Evolutionary conservation across 2,329 filamentous ascomycete species (phyloP).

Genomic region (Pseudovirgaria hyperparasitica): DNA sequence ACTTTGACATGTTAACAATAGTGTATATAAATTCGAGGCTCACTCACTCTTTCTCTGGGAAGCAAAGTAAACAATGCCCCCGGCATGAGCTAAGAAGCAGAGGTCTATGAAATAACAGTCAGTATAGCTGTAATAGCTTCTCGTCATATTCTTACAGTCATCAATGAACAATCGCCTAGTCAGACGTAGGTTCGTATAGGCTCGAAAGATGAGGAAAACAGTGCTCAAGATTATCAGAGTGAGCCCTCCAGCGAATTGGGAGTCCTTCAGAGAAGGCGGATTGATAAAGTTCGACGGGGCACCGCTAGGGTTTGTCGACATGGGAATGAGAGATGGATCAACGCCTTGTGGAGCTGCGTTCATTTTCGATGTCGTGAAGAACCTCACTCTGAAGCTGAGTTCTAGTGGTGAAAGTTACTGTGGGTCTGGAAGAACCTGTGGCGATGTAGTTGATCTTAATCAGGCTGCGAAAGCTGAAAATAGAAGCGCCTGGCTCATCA

Average conservation of each 20-base stretch:
- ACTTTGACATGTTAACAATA: background rate
- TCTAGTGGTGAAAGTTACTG: too few relatives aligned
- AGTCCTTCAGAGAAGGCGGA: constrained; percentile 1
- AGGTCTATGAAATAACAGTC: constrained; percentile 1
- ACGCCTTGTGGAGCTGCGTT: too few relatives aligned
- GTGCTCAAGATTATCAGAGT: constrained; percentile 3
- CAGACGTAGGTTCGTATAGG: constrained; percentile 2
- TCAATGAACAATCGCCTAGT: constrained; percentile 2
- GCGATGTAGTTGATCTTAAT: too few relatives aligned
- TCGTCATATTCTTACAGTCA: constrained; percentile 3
- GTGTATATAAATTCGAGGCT: background rate
- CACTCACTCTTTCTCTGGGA: constrained; percentile 1
- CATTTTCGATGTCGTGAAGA: too few relatives aligned
- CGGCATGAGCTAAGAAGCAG: constrained; percentile 4
- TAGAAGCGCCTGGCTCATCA: too few relatives aligned
- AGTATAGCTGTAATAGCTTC: background rate
- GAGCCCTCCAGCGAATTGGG: constrained; percentile 1
- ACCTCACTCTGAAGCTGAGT: too few relatives aligned
- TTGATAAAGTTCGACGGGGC: constrained; percentile 5
- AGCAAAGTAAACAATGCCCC: constrained; percentile 2
- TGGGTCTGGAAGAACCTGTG: too few relatives aligned
- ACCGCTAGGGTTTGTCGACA: constrained; percentile 4
- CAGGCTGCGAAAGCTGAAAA: too few relatives aligned
- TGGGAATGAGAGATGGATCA: constrained; percentile 4
- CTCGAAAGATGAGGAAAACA: constrained; percentile 1